Evolutionary conservation across 306 rosid genomes (phyloP).

Genomic region (Echinosophora koreensis): DNA sequence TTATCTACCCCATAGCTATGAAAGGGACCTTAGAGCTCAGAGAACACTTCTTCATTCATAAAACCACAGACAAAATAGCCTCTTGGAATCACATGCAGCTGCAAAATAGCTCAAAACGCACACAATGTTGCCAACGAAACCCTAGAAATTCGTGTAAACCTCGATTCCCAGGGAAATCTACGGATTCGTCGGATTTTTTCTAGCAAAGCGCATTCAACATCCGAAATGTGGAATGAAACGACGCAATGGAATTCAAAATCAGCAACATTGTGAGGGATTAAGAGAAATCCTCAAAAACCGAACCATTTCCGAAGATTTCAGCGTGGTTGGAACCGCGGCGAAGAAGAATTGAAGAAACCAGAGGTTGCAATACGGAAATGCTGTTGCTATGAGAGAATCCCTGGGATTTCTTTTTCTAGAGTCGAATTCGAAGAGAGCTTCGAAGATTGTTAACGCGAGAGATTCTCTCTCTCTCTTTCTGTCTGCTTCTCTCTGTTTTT

Average conservation of each 20-base stretch:
- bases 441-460: slow-evolving; percentile 52
- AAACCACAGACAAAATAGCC: slow-evolving; percentile 23
- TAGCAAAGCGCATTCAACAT: background rate
- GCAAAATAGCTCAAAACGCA: slow-evolving; percentile 50
- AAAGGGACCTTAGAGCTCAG: slow-evolving; percentile 50
- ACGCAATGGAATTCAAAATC: slow-evolving; percentile 33
- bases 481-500: background rate
- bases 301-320: slow-evolving; percentile 42
- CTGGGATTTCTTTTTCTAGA: slow-evolving; percentile 25
- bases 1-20: slow-evolving; percentile 61
- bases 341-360: slow-evolving; percentile 23
- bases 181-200: slow-evolving; percentile 6
- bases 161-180: slow-evolving; percentile 43
- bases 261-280: slow-evolving; percentile 52
- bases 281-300: slow-evolving; percentile 36
- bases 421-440: slow-evolving; percentile 41
- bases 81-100: slow-evolving; percentile 56
- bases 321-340: slow-evolving; percentile 45
- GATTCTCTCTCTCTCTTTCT: slow-evolving; percentile 33
- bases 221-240: slow-evolving; percentile 25
- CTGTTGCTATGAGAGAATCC: slow-evolving; percentile 51
- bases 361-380: slow-evolving; percentile 33
- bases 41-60: slow-evolving; percentile 33
- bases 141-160: slow-evolving; percentile 57
- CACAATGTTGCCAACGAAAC: slow-evolving; percentile 45